Evolutionary conservation across 306 rosid species (phyloP), one percentile per base, ranked within the genome.

Genomic region (Prunus armeniaca): DNA sequence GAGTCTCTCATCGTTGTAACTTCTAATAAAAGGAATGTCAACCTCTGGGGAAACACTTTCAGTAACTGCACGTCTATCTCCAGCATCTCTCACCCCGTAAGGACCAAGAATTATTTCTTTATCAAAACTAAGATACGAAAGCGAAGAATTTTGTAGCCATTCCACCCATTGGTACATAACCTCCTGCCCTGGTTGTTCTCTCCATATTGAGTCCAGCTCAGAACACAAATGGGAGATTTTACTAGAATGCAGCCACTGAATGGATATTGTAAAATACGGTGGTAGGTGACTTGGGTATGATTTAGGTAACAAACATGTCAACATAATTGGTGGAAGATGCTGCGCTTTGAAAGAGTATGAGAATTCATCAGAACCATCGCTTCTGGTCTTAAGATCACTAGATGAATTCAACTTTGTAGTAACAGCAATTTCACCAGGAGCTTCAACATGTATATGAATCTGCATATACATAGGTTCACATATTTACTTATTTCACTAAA

Each of bases 131-230:
- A 93, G 85, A 86, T 83, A 79, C 30, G 89, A 82, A 77, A 93
- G 94, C 61, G 94, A 87, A 80, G 82, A 91, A 65, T 79, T 67
- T 24, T 81, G 91, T 71, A 94, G 77, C 96, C 97, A 94, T 79
- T 94, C 98, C 74, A 91, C 91, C 98, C 98, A 94, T 41, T 80
- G 87, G 90, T 94, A 94, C 55, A 94, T 82, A 30, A 94, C 89
- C 87, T 94, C 97, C 70, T 79, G 94, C 58, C 96, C 96, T 24
- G 52, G 71, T 74, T 89, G 91, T 72, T 91, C 96, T 34, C 74
- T 83, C 96, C 96, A 91, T 75, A 91, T 78, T 13, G 87, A 83
- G 84, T 91, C 97, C 86, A 94, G 82, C 83, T 46, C 75, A 52
- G 88, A 88, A 82, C 96, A 94, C 38, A 94, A 86, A 69, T 78